Evolutionary conservation across 2,329 filamentous ascomycete genomes (phyloP).

Genomic region (Pseudogymnoascus sp.): DNA sequence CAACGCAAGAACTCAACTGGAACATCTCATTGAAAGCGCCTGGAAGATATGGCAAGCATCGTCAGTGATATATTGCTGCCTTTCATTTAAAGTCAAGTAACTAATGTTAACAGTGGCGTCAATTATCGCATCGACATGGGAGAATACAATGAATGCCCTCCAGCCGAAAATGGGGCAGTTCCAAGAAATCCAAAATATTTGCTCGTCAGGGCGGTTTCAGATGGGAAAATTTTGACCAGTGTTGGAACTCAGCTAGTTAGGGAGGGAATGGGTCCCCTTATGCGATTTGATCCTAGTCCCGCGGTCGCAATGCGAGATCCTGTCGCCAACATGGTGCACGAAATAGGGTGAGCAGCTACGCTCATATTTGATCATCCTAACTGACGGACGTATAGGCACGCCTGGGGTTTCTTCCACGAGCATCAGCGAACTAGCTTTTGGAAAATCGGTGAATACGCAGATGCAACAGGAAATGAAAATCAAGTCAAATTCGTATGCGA

Average conservation of each 20-base stretch:
- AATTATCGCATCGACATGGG: constrained; percentile 8
- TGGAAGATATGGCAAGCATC: constrained; percentile 2
- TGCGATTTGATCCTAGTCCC: not conserved
- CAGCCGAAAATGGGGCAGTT: not conserved
- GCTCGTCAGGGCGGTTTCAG: not conserved
- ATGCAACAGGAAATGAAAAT: not conserved
- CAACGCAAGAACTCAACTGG: not conserved
- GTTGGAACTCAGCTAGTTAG: not conserved
- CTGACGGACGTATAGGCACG: not conserved
- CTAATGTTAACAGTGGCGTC: constrained; percentile 4
- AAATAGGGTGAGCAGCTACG: not conserved
- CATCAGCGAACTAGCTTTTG: constrained; percentile 7
- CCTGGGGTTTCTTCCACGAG: constrained; percentile 11
- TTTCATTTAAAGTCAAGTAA: not conserved
- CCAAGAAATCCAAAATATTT: not conserved
- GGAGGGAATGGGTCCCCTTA: not conserved
- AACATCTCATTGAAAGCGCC: not conserved
- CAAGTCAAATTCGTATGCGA: constrained; percentile 3
- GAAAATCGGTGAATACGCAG: not conserved
- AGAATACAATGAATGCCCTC: constrained; percentile 3
- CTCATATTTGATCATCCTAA: not conserved
- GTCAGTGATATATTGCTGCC: not conserved
- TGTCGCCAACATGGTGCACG: constrained; percentile 10
- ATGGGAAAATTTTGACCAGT: not conserved
- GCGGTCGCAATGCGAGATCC: constrained; percentile 2